phyloP scores from a whole-genome alignment of 2,329 filamentous ascomycete species.

The Penicillium italicum region DNA sequence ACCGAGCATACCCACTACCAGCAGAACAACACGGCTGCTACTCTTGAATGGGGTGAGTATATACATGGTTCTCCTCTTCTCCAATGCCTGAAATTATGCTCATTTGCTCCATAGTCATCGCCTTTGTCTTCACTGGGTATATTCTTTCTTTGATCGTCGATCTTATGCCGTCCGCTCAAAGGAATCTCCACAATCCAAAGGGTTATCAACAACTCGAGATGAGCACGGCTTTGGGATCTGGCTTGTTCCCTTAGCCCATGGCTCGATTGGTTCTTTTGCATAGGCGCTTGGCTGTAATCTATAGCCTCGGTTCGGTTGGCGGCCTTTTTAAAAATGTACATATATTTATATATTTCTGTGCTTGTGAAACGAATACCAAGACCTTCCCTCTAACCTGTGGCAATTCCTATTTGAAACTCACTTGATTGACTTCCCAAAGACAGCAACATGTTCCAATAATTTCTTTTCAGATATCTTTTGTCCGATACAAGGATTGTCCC shows the following conservation, averaged over 20 bases:
- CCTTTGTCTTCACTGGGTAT: conserved; percentile 20
- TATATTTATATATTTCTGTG: conserved; percentile 4
- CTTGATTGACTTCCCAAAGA: not conserved
- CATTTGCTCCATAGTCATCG: conserved; percentile 11
- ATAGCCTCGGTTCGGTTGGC: conserved; percentile 1
- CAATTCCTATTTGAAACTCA: not conserved
- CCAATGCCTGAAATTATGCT: not conserved
- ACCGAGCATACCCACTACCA: conserved; percentile 11
- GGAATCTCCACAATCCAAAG: conserved; percentile 6
- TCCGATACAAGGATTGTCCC: not conserved
- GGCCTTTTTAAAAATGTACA: conserved; percentile 1
- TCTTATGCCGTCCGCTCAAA: conserved; percentile 11
- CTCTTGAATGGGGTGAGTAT: conserved; percentile 18
- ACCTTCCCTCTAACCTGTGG: not conserved
- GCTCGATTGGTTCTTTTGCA: not conserved
- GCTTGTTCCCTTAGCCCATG: not conserved
- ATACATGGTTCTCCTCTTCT: not conserved
- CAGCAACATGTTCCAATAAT: not conserved
- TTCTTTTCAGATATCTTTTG: not conserved
- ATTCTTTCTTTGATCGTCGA: conserved; percentile 19
- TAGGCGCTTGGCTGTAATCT: not conserved
- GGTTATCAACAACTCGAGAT: conserved; percentile 19
- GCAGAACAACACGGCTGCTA: conserved; percentile 15
- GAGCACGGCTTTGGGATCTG: not conserved
- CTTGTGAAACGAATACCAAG: conserved; percentile 7